Evolutionary conservation across 164 flowering plant genomes (phyloP).

Genomic region (Aristolochia contorta): DNA sequence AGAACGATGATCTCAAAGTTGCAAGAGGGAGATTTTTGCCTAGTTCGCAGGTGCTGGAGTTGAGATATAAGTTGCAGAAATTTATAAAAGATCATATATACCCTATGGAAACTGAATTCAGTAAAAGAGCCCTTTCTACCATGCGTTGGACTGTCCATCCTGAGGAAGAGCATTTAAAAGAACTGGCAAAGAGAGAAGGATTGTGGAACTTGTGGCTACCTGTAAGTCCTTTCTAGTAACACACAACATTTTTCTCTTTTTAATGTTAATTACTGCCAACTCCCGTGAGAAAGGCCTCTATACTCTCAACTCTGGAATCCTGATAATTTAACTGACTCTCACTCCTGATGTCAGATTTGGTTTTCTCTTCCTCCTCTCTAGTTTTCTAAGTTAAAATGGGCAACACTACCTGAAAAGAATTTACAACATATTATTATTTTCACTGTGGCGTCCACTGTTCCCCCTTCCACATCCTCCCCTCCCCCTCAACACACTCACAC

Average conservation of each 20-base stretch:
- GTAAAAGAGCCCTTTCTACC: constrained; percentile 58
- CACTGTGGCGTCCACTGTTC: no score
- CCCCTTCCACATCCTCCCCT: no score
- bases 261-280: no score
- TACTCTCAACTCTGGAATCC: no score
- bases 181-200: constrained; percentile 82
- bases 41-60: constrained; percentile 34
- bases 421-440: no score
- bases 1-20: constrained; percentile 11
- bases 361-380: neutral
- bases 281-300: no score
- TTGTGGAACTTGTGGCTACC: constrained; percentile 93
- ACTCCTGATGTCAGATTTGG: neutral
- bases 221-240: constrained; percentile 31
- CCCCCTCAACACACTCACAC: no score
- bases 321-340: no score
- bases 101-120: constrained; percentile 77
- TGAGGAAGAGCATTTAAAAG: constrained; percentile 80
- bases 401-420: no score
- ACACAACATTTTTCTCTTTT: no score
- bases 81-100: constrained; percentile 84
- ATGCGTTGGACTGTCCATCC: constrained; percentile 92
- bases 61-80: constrained; percentile 59
- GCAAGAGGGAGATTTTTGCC: constrained; percentile 61
- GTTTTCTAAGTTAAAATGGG: no score